These are phyloP conservation scores for Aspergillus saccharolyticus DNA, from an alignment of 495 filamentous ascomycete species.

Conservation along the genomic window DNA sequence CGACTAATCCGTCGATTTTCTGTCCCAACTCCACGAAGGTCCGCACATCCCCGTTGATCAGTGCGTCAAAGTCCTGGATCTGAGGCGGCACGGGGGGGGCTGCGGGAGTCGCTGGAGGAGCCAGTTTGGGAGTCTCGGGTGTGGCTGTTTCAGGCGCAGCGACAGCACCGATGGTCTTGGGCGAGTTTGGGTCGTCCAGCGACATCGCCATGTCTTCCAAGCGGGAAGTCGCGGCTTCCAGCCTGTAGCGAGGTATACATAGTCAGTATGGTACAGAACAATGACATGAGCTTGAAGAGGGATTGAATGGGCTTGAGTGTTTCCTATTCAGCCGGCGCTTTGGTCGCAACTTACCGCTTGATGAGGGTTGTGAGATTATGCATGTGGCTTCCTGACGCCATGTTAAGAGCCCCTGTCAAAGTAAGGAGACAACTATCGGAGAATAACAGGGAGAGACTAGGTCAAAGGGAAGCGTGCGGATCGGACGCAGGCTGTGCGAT, in stretches of 20 bases:
- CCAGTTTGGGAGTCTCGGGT: slow-evolving; percentile 36
- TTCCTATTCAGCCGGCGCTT: not conserved
- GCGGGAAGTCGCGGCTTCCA: slow-evolving; percentile 94
- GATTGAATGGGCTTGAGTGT: not conserved
- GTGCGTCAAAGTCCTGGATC: slow-evolving; percentile 78
- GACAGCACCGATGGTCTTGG: slow-evolving; percentile 40
- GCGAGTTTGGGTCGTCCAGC: slow-evolving; percentile 50
- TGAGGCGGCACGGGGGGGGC: slow-evolving; percentile 63
- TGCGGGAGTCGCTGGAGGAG: slow-evolving; percentile 42
- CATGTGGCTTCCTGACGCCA: slow-evolving; percentile 65
- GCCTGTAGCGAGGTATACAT: slow-evolving; percentile 48
- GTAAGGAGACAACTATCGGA: slow-evolving; percentile 16
- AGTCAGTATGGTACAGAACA: slow-evolving; percentile 19
- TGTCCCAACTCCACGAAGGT: slow-evolving; percentile 74
- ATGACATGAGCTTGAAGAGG: not conserved
- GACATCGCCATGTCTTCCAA: slow-evolving; percentile 91
- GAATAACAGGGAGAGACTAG: not conserved
- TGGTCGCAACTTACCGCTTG: slow-evolving; percentile 68
- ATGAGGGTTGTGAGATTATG: slow-evolving; percentile 95
- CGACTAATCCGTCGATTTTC: slow-evolving; percentile 69
- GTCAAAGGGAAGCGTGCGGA: not conserved
- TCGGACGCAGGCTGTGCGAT: not conserved
- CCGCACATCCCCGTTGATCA: slow-evolving; percentile 70
- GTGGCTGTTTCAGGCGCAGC: slow-evolving; percentile 34
- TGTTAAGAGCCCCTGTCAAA: slow-evolving; percentile 25